phyloP scores from a whole-genome alignment of 495 filamentous ascomycete genomes.

The Aspergillus steynii region DNA sequence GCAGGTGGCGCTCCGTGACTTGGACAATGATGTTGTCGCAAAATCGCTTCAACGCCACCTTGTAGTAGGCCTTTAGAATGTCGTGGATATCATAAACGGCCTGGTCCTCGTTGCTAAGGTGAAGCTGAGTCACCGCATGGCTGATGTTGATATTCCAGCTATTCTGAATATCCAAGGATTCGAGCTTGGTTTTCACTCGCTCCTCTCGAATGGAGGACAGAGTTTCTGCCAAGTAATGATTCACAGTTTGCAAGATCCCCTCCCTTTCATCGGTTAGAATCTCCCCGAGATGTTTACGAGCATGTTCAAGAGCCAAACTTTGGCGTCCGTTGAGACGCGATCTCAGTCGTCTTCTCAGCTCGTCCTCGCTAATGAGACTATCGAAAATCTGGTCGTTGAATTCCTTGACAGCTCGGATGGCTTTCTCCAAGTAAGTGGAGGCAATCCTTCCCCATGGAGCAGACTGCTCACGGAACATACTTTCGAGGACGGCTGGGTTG shows the following conservation, averaged over 20 bases:
- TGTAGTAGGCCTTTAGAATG: conserved; percentile 41
- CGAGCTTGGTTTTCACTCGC: conserved; percentile 13
- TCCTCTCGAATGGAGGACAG: conserved; percentile 27
- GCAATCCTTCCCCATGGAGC: conserved; percentile 34
- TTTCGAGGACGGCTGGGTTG: conserved; percentile 33
- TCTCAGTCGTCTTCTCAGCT: conserved; percentile 6
- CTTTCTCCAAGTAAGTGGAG: conserved; percentile 20
- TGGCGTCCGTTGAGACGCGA: neutral
- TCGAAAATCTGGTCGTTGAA: conserved; percentile 8
- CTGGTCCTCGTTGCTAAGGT: conserved; percentile 33
- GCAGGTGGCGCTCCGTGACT: conserved; percentile 4
- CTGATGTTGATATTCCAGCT: neutral
- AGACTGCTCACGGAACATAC: conserved; percentile 36
- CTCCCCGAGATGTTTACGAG: neutral
- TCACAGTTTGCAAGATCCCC: conserved; percentile 37
- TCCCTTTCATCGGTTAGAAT: conserved; percentile 36
- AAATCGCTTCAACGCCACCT: conserved; percentile 34
- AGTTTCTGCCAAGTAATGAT: conserved; percentile 35
- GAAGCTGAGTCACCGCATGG: neutral
- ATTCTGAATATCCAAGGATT: neutral
- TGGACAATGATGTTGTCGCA: conserved; percentile 29
- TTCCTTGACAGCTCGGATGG: conserved; percentile 5
- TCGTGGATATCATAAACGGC: conserved; percentile 41
- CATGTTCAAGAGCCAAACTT: neutral
- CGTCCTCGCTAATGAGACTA: conserved; percentile 10